Evolutionary conservation across 2,329 filamentous ascomycete species (phyloP), one percentile per base, ranked within the genome.

Genomic region (Tolypocladium endophyticum): DNA sequence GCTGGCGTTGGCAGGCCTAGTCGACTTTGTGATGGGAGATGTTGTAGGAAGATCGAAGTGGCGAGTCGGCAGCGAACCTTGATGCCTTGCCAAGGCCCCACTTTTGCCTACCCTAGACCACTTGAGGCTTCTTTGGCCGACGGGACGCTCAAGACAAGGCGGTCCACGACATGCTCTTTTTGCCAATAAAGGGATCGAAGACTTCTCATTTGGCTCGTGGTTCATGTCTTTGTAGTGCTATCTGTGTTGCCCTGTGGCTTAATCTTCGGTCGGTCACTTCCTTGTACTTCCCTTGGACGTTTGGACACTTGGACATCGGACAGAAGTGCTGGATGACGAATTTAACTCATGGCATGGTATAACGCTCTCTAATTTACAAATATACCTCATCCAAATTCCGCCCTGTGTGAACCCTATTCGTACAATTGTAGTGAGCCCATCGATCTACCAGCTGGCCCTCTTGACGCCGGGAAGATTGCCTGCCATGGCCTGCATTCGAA

Each of bases 391-490:
- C 5, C 16, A 16, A 33, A 53, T 2, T 7, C 30, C 18, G 18
- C 9, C 7, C 1, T 1, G 23, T 53, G n/a, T n/a, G n/a, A n/a
- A n/a, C 35, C 11, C 12, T 25, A 55, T 54, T 61, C 39, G 52
- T 56, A 55, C 59, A 59, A 30, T 3, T 14, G 50, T 20, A 7
- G 28, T 47, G 23, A 30, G 33, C 6, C 11, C 11, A 9, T 18
- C 39, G 23, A 6, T 71, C 73, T 90, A 99, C 94, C 94, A 99
- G 76, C 90, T 95, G 56, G 94, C 94, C 80, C 96, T 96, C 82
- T 87, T 91, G 59, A 99, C 94, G 68, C 94, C 94, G 0, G 94
- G 93, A 58, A 99, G 73, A 62, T 90, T 85, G 57, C 94, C 94
- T 38, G 83, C 87, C 63, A 97, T 77, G 23, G 94, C 94, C 73